Base-by-base conservation (phyloP, 2,329 filamentous ascomycete genomes). In the Fusarium sororula region DNA sequence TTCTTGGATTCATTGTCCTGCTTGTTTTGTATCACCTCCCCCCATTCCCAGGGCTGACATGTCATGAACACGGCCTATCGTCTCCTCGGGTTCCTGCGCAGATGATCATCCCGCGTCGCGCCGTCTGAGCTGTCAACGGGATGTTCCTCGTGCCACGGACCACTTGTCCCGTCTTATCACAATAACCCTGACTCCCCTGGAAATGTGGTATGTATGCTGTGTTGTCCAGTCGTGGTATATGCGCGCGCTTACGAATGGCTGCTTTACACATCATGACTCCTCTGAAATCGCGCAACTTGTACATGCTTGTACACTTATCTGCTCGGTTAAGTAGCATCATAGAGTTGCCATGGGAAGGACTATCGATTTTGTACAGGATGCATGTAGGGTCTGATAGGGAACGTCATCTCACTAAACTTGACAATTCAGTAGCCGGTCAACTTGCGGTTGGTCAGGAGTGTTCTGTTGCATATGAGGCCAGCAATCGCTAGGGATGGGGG, bases 11-110 rank as follows among this genome's bases (percentile, higher is more conserved):
- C 47, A 38, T 55, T 53, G 32, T 65, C 41, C 44, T 38, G 47
- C 44, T 63, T 55, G 37, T 55, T 55, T n/a, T 55, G 38, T 55
- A 30, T 55, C 51, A 48, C 41, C 32, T 20, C 24, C 24, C 54
- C 55, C 41, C 41, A 50, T 58, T n/a, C 30, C 28, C 41, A 51
- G 54, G 71, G 62, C 64, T 72, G 64, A 71, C 53, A 64, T 66
- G 66, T 41, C 53, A 66, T 53, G 65, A 41, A 47, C 60, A 61
- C 30, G 61, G 63, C 77, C 75, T 77, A 78, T 78, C 69, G 70
- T 57, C 66, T 64, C 60, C 58, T 68, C 78, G 78, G 78, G 78
- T 80, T 80, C 78, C 78, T 80, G 78, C 78, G 72, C 77, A 75
- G 78, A 72, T 79, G 77, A 79, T 78, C 74, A 78, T 73, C 72